Conservation (phyloP, 345 rosid species). For the Sonneratia alba region DNA sequence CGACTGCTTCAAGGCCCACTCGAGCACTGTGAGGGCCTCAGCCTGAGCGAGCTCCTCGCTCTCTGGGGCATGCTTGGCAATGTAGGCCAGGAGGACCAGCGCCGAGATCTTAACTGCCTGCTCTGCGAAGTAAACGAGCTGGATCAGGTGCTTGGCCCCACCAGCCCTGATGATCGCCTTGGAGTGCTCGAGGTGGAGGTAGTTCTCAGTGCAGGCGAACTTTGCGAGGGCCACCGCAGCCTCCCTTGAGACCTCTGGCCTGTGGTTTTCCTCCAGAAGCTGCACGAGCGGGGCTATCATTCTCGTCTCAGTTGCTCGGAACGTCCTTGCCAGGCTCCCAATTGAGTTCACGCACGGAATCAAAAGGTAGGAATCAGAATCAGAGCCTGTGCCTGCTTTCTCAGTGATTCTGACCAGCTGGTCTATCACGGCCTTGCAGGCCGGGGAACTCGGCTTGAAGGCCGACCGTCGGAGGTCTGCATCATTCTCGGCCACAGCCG, state of each 20-base stretch:
- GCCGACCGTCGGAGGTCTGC: constrained; percentile 52
- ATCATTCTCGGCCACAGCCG: constrained; percentile 45
- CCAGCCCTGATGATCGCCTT: constrained; percentile 50
- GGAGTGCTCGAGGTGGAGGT: constrained; percentile 40
- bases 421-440: constrained; percentile 58
- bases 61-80: constrained; percentile 42
- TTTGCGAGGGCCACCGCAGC: constrained; percentile 49
- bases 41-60: constrained; percentile 61
- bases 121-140: constrained; percentile 53
- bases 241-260: constrained; percentile 42
- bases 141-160: constrained; percentile 54
- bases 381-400: constrained; percentile 15
- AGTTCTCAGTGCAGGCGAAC: constrained; percentile 48
- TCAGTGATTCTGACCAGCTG: constrained; percentile 39
- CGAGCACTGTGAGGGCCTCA: constrained; percentile 61
- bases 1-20: constrained; percentile 58
- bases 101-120: constrained; percentile 54
- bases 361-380: constrained; percentile 30
- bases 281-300: constrained; percentile 52
- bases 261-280: constrained; percentile 37
- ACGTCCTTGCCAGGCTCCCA: constrained; percentile 62
- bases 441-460: constrained; percentile 64
- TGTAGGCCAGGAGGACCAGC: constrained; percentile 36
- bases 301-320: constrained; percentile 60
- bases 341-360: constrained; percentile 46